These are phyloP conservation scores for Flaveria bidentis DNA, from an alignment of 129 eudicot genomes.

Conservation along the genomic window DNA sequence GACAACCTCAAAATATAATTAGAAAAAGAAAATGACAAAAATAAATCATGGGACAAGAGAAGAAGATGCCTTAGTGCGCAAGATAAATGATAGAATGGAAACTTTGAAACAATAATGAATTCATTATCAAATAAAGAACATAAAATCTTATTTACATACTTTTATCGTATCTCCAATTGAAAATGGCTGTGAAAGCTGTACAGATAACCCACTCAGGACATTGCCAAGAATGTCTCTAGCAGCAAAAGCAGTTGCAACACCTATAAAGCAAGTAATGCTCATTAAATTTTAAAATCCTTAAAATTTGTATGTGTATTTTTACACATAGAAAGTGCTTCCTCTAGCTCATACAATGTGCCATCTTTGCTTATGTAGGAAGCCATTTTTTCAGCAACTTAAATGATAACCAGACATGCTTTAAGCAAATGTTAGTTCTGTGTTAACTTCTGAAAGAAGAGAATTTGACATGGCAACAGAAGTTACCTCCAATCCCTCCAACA, in stretches of 20 bases:
- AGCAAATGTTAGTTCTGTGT: not conserved
- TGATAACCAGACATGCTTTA: constrained; percentile 3
- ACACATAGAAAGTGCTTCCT: not conserved
- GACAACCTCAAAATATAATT: constrained; percentile 6
- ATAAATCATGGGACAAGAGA: not conserved
- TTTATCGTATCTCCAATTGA: constrained; percentile 89
- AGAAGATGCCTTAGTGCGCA: constrained; percentile 18
- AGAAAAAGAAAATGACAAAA: constrained; percentile 1
- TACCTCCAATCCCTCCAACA: constrained; percentile 98
- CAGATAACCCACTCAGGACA: constrained; percentile 82
- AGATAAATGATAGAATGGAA: not conserved
- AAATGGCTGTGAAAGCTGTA: constrained; percentile 83
- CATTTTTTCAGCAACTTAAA: not conserved
- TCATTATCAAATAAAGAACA: constrained; percentile 10
- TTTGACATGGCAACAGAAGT: constrained; percentile 15
- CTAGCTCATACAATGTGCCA: not conserved
- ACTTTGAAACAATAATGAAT: not conserved
- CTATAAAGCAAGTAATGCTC: constrained; percentile 45
- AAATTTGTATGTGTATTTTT: not conserved
- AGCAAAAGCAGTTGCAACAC: constrained; percentile 99
- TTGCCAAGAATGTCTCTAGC: constrained; percentile 88
- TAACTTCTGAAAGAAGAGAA: not conserved
- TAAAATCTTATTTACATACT: constrained; percentile 44
- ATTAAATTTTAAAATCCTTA: constrained; percentile 9
- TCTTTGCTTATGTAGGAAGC: not conserved